Conservation (phyloP, 345 rosid species). For the Salix caprea region DNA sequence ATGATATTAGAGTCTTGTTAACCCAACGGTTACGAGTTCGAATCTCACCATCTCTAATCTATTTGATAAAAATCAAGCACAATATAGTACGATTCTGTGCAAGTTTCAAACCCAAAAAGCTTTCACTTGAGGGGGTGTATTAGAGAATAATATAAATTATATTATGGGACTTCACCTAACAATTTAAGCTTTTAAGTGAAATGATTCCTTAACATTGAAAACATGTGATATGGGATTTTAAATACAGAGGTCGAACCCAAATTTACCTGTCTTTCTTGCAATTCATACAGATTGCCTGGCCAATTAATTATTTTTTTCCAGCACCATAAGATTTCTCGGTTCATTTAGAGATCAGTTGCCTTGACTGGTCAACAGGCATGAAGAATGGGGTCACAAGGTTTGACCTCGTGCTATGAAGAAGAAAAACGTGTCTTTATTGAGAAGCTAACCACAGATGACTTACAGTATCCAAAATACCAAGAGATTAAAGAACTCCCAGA, state of each 20-base stretch:
- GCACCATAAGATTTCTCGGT: too few relatives aligned
- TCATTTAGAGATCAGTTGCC: background rate
- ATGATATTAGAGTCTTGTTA: too few relatives aligned
- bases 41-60: too few relatives aligned
- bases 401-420: background rate
- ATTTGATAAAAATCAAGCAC: too few relatives aligned
- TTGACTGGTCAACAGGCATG: background rate
- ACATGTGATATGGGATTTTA: background rate
- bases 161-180: too few relatives aligned
- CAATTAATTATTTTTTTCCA: background rate
- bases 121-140: too few relatives aligned
- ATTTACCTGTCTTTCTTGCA: background rate
- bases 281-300: background rate
- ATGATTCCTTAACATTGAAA: background rate
- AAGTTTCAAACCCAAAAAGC: too few relatives aligned
- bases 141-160: too few relatives aligned
- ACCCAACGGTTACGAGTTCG: too few relatives aligned
- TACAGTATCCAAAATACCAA: background rate
- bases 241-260: background rate
- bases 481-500: background rate
- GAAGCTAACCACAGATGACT: conserved; percentile 11
- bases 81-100: too few relatives aligned
- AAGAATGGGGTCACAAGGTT: background rate
- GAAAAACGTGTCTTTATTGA: background rate
- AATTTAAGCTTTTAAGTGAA: too few relatives aligned